Percentiles rank a stretch among this genome's conserved stretches.
Evolutionary conservation across 2,329 filamentous ascomycete species (phyloP).

Genomic region (Botrytis tulipae): DNA sequence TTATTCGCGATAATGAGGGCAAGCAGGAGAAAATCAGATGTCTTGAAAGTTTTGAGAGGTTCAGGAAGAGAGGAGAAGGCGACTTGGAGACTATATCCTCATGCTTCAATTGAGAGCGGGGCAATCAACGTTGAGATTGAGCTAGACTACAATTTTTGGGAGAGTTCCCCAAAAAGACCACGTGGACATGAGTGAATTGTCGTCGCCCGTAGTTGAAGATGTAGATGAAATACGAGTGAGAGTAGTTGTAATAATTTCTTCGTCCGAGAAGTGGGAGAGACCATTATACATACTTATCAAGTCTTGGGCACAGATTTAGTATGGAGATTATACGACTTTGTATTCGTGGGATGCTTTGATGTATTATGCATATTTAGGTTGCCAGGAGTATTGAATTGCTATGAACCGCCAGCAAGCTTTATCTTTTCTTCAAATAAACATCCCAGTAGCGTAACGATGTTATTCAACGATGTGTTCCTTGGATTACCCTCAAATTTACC

Average conservation of each 20-base stretch:
- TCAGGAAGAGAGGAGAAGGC: too few species aligned
- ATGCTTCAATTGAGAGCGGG: neutral
- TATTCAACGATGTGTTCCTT: neutral
- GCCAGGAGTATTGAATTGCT: neutral
- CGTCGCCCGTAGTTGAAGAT: neutral
- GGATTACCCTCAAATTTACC: neutral
- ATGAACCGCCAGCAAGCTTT: neutral
- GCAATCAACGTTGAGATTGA: neutral
- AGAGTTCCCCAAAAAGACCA: neutral
- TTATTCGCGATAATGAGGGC: too few species aligned
- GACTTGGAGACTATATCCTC: neutral
- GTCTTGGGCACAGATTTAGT: neutral
- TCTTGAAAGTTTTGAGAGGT: too few species aligned
- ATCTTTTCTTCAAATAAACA: neutral
- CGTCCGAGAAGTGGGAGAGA: neutral
- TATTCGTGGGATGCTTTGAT: neutral
- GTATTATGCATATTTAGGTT: neutral
- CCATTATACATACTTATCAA: neutral
- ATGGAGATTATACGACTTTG: neutral
- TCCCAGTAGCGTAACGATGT: neutral
- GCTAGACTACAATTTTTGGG: neutral
- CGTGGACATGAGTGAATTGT: neutral
- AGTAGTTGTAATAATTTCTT: neutral
- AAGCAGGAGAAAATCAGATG: too few species aligned
- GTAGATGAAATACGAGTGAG: too few species aligned